phyloP scores from a whole-genome alignment of 2,329 filamentous ascomycete species.

The Pseudogymnoascus sp. region DNA sequence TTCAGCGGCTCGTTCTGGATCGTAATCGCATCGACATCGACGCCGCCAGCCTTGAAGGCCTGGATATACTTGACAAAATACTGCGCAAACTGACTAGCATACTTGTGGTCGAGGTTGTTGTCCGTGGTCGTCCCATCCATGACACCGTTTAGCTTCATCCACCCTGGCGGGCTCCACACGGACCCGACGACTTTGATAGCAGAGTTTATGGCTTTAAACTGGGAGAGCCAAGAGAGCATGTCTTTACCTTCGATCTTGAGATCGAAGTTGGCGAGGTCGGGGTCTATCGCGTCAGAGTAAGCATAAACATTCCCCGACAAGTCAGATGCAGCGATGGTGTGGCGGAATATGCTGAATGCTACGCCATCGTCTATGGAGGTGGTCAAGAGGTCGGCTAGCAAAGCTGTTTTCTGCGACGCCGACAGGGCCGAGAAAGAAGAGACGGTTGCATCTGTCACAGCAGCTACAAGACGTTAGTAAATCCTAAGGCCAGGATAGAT shows the following conservation, averaged over 20 bases:
- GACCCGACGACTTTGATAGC: constrained; percentile 32
- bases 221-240: constrained; percentile 32
- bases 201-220: constrained; percentile 30
- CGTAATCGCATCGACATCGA: constrained; percentile 34
- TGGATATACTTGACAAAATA: constrained; percentile 37
- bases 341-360: constrained; percentile 33
- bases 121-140: constrained; percentile 31
- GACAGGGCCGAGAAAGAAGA: constrained; percentile 31
- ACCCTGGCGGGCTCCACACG: constrained; percentile 34
- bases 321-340: constrained; percentile 34
- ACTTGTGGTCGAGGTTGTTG: constrained; percentile 31
- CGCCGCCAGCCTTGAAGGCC: constrained; percentile 30
- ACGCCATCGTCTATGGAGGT: constrained; percentile 30
- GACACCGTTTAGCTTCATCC: constrained; percentile 32
- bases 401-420: constrained; percentile 10
- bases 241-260: constrained; percentile 32
- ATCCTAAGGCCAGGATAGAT: background rate
- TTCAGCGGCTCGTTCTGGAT: constrained; percentile 38
- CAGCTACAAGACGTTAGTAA: constrained; percentile 17
- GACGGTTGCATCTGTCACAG: constrained; percentile 35
- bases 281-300: constrained; percentile 32
- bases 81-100: constrained; percentile 29
- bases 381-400: constrained; percentile 28
- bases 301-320: constrained; percentile 32
- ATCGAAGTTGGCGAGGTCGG: constrained; percentile 26